Base-by-base conservation (phyloP, 306 rosid species). In the Sophora flavescens region DNA sequence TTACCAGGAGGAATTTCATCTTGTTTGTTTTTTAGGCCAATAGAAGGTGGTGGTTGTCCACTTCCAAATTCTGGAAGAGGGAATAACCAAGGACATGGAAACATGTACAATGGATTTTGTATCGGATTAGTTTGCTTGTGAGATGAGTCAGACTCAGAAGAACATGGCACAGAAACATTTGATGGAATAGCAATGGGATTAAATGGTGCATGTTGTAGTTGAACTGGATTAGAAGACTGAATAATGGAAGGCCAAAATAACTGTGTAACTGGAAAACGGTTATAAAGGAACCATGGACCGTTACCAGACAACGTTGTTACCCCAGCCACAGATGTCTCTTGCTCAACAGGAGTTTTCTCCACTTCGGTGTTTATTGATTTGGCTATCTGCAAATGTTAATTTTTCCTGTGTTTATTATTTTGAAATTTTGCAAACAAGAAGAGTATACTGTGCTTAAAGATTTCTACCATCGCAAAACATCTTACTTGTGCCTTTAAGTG, bases 81-180 rank as follows among this genome's bases (percentile, higher is more conserved):
- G 72, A 88, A 82, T 78, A 87, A 56, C 98, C 94, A 96, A 74
- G 98, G 95, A 80, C 79, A 88, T 2, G 93, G 99, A 42, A 91
- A 53, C 67, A 92, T 70, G 76, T 86, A 92, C 44, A 81, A 65
- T 3, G 97, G 96, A 51, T 83, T 78, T 79, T 82, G 88, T 5
- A 81, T 58, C 76, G 68, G 86, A 42, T 69, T 84, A 16, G 84
- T 89, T 75, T 83, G 88, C 78, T 82, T 87, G 75, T 47, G 81
- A 67, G 63, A 65, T 74, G 84, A 77, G 52, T 79, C 88, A 22
- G 86, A 67, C 70, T 53, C 77, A 44, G 87, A 81, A 80, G 85
- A 80, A 18, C 84, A 82, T 50, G 89, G 85, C 67, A 80, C 44
- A 77, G 81, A 73, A 71, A 88, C 67, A 63, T 80, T 86, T 8